Evolutionary conservation across 2,329 filamentous ascomycete species (phyloP).

Genomic region (Sporothrix sp.): DNA sequence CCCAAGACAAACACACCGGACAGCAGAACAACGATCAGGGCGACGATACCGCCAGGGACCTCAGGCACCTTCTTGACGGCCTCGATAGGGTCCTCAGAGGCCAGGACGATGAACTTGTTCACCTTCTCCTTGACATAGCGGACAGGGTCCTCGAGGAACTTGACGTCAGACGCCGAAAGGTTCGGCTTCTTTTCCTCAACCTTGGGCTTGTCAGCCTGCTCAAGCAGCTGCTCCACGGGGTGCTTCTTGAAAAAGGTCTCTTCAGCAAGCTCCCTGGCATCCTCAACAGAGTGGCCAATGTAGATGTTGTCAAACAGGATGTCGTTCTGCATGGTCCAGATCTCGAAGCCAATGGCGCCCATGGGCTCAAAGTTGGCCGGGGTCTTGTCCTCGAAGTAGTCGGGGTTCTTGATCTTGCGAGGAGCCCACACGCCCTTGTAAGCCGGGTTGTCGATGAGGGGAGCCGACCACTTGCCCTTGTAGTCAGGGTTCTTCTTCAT

Average conservation of each 20-base stretch:
- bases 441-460: conserved; percentile 88
- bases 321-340: conserved; percentile 99
- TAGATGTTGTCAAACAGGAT: conserved; percentile 99
- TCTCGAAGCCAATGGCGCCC: conserved; percentile 95
- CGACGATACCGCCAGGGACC: conserved; percentile 71
- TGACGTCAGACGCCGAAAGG: conserved; percentile 65
- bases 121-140: conserved; percentile 85
- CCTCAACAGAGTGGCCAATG: conserved; percentile 91
- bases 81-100: conserved; percentile 68
- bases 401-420: conserved; percentile 92
- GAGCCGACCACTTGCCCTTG: conserved; percentile 98
- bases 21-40: conserved; percentile 60
- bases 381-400: conserved; percentile 94
- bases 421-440: conserved; percentile 97
- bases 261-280: conserved; percentile 78
- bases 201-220: conserved; percentile 74
- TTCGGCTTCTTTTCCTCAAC: conserved; percentile 48
- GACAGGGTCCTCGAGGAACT: conserved; percentile 86
- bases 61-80: conserved; percentile 87
- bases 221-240: conserved; percentile 67
- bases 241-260: conserved; percentile 90
- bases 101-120: conserved; percentile 79
- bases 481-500: conserved; percentile 91
- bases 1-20: conserved; percentile 47
- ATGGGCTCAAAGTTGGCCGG: conserved; percentile 97